Conservation (phyloP, 2,329 filamentous ascomycete genomes). For the Bipolaris victoriae region DNA sequence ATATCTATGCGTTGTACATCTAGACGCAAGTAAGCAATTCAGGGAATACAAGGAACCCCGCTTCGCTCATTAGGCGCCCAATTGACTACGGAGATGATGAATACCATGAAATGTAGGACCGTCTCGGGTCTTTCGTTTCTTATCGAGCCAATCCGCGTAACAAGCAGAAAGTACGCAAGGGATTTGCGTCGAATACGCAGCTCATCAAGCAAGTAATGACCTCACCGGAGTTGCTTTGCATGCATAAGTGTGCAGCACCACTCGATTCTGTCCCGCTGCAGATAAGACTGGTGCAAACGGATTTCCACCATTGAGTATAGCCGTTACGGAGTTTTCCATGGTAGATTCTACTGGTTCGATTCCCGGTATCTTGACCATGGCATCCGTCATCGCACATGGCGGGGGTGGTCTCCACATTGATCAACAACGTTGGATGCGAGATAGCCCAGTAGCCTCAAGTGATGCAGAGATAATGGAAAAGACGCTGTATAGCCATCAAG, state of each 20-base stretch:
- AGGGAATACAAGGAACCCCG: neutral
- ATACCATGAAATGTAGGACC: neutral
- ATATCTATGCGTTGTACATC: conserved; percentile 7
- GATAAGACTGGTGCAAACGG: conserved; percentile 37
- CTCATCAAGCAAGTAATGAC: conserved; percentile 31
- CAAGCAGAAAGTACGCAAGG: conserved; percentile 14
- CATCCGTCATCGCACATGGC: conserved; percentile 35
- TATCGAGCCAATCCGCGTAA: conserved; percentile 19
- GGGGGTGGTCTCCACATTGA: conserved; percentile 30
- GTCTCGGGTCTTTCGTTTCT: neutral
- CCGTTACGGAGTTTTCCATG: conserved; percentile 29
- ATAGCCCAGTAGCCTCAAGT: neutral
- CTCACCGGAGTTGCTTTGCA: conserved; percentile 27
- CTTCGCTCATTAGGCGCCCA: conserved; percentile 11
- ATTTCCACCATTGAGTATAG: conserved; percentile 23
- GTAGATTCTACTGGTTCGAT: conserved; percentile 31
- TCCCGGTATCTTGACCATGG: conserved; percentile 3
- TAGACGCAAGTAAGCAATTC: conserved; percentile 3
- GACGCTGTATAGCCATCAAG: conserved; percentile 21
- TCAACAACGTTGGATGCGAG: conserved; percentile 13
- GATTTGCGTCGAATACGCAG: conserved; percentile 19
- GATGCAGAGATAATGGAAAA: neutral
- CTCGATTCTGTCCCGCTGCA: conserved; percentile 20
- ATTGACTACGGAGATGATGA: conserved; percentile 5
- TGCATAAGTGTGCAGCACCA: conserved; percentile 24